Percentiles rank a stretch among this genome's conserved stretches.
These are phyloP conservation scores for Gaeumannomyces sp. DNA, from an alignment of 2,329 filamentous ascomycete species.

Conservation along the genomic window DNA sequence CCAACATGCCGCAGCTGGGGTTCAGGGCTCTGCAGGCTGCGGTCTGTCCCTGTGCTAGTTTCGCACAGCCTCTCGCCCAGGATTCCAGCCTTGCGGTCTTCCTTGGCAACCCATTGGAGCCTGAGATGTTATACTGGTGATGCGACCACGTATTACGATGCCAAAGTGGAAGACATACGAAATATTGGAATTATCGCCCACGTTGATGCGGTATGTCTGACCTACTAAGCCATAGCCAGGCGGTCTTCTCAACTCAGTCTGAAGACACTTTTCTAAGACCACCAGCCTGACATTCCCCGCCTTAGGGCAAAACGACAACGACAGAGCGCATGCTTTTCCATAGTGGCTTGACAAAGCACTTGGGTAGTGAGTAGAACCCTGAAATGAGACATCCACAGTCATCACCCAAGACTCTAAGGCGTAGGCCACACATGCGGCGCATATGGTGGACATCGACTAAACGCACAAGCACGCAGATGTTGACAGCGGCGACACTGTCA, in stretches of 20 bases:
- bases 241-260: neutral
- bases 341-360: constrained; percentile 78
- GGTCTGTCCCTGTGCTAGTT: too few relatives aligned
- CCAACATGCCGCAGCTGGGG: neutral
- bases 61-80: too few relatives aligned
- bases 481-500: constrained; percentile 93
- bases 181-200: constrained; percentile 99
- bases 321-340: constrained; percentile 99
- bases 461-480: constrained; percentile 53
- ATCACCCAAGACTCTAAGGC: neutral
- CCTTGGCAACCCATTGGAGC: too few relatives aligned
- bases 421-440: neutral
- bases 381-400: neutral
- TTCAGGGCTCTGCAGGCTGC: neutral
- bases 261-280: constrained; percentile 10
- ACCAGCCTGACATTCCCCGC: neutral
- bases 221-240: constrained; percentile 7
- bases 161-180: constrained; percentile 57
- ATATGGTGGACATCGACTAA: constrained; percentile 12
- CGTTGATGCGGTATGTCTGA: constrained; percentile 69
- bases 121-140: constrained; percentile 2
- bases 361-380: constrained; percentile 55
- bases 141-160: constrained; percentile 23
- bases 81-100: neutral
- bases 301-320: constrained; percentile 86